Percentiles rank a stretch among this genome's conserved stretches.
phyloP scores from a whole-genome alignment of 1,284 basidiomycete genomes.

The Sphagnurus paluster region DNA sequence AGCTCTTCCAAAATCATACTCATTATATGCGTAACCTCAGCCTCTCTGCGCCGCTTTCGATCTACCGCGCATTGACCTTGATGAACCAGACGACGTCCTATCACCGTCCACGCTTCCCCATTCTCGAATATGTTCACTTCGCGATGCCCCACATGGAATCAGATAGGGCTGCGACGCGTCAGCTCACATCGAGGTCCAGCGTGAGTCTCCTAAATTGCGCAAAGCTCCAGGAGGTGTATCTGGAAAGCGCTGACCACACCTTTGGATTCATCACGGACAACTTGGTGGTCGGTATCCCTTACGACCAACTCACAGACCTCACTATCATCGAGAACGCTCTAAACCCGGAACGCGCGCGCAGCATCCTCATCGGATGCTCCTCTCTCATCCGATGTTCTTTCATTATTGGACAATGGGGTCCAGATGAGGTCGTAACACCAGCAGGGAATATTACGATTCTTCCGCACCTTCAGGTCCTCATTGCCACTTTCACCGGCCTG shows the following conservation, averaged over 20 bases:
- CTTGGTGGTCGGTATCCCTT: neutral
- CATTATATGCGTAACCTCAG: neutral
- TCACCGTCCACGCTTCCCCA: neutral
- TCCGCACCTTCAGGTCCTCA: neutral
- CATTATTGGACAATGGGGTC: neutral
- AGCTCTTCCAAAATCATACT: neutral
- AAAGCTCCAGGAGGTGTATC: neutral
- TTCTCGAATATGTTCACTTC: neutral
- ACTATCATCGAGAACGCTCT: neutral
- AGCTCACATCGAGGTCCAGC: neutral
- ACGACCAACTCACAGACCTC: conserved; percentile 3
- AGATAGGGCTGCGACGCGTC: neutral
- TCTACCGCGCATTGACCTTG: neutral
- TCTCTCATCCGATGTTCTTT: neutral
- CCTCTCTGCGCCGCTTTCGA: neutral
- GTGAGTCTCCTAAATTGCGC: neutral
- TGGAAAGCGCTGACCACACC: neutral
- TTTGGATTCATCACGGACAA: conserved; percentile 2
- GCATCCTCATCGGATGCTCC: neutral
- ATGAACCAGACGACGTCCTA: neutral
- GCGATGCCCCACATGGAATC: neutral
- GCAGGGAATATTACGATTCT: neutral
- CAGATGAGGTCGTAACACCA: neutral
- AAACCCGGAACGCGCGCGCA: neutral
- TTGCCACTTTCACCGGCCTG: neutral